phyloP scores from a whole-genome alignment of 1,284 basidiomycete species.

The Blastosporella zonata region DNA sequence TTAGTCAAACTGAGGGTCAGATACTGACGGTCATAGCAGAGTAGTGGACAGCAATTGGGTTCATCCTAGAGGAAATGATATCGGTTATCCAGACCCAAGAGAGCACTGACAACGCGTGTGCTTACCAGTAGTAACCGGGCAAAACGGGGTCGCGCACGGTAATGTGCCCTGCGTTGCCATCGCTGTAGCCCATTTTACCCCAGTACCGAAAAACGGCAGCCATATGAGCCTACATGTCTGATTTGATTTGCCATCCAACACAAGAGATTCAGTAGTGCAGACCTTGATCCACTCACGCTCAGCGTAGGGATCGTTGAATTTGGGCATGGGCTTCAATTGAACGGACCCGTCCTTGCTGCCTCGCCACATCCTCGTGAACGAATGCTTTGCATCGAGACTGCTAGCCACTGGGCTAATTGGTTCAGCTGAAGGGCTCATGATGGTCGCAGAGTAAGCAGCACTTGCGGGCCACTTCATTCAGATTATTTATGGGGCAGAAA shows the following conservation, averaged over 20 bases:
- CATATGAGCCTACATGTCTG: slow-evolving; percentile 23
- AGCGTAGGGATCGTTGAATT: slow-evolving; percentile 23
- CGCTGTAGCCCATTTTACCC: slow-evolving; percentile 55
- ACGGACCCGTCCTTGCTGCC: slow-evolving; percentile 23
- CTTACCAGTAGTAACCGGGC: slow-evolving; percentile 26
- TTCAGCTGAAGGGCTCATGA: slow-evolving; percentile 17
- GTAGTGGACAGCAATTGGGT: slow-evolving; percentile 27
- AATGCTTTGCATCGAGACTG: slow-evolving; percentile 6
- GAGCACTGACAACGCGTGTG: not conserved
- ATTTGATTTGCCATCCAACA: too few species aligned
- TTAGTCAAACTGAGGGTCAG: not conserved
- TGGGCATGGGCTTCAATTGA: slow-evolving; percentile 22
- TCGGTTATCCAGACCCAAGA: too few species aligned
- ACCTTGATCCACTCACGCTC: slow-evolving; percentile 29
- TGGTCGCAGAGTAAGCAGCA: slow-evolving; percentile 1
- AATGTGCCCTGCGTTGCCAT: slow-evolving; percentile 63
- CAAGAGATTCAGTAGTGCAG: not conserved
- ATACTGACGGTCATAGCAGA: slow-evolving; percentile 25
- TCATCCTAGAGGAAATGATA: slow-evolving; percentile 23
- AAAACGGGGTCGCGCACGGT: slow-evolving; percentile 43
- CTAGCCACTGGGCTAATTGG: not conserved
- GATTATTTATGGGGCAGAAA: slow-evolving; percentile 2
- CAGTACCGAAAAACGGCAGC: slow-evolving; percentile 26
- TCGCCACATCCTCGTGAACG: slow-evolving; percentile 20
- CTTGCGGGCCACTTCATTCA: not conserved